phyloP scores from a whole-genome alignment of 2,329 filamentous ascomycete species.

The Colletotrichum falcatum region DNA sequence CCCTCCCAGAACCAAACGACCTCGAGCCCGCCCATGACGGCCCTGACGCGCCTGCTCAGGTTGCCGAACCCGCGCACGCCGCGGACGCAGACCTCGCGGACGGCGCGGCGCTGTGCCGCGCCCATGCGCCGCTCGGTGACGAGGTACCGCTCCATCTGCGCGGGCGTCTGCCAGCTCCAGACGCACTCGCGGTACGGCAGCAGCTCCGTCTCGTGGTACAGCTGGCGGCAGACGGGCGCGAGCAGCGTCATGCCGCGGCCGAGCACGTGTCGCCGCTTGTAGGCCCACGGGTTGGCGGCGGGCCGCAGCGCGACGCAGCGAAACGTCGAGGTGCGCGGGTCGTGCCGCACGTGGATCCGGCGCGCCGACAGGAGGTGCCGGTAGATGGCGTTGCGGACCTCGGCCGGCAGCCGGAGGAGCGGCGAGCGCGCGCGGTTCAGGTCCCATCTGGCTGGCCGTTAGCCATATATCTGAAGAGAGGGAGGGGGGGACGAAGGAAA shows the following conservation, averaged over 20 bases:
- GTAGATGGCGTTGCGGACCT: slow-evolving; percentile 46
- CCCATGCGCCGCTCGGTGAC: slow-evolving; percentile 48
- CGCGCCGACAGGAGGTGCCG: slow-evolving; percentile 42
- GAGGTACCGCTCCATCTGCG: slow-evolving; percentile 51
- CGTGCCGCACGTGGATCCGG: slow-evolving; percentile 44
- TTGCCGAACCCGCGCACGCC: slow-evolving; percentile 39
- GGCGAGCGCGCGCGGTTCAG: slow-evolving; percentile 29
- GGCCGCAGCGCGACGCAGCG: slow-evolving; percentile 46
- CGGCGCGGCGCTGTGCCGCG: slow-evolving; percentile 47
- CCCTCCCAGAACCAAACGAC: slow-evolving; percentile 42
- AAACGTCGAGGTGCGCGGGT: slow-evolving; percentile 45
- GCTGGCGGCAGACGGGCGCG: slow-evolving; percentile 51
- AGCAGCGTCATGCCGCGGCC: slow-evolving; percentile 48
- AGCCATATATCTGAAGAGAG: too few relatives aligned
- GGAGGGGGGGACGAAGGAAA: not conserved
- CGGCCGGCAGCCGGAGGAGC: slow-evolving; percentile 45
- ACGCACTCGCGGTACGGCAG: slow-evolving; percentile 51
- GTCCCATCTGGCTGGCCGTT: too few relatives aligned
- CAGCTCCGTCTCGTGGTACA: slow-evolving; percentile 51
- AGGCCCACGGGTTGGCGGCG: slow-evolving; percentile 48
- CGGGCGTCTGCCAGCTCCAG: slow-evolving; percentile 50
- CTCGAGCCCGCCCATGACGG: slow-evolving; percentile 47
- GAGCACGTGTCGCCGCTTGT: slow-evolving; percentile 1
- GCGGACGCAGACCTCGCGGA: slow-evolving; percentile 46
- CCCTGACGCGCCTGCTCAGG: slow-evolving; percentile 46